Evolutionary conservation across 2,329 filamentous ascomycete genomes (phyloP).

Genomic region (Pseudocercospora musae): DNA sequence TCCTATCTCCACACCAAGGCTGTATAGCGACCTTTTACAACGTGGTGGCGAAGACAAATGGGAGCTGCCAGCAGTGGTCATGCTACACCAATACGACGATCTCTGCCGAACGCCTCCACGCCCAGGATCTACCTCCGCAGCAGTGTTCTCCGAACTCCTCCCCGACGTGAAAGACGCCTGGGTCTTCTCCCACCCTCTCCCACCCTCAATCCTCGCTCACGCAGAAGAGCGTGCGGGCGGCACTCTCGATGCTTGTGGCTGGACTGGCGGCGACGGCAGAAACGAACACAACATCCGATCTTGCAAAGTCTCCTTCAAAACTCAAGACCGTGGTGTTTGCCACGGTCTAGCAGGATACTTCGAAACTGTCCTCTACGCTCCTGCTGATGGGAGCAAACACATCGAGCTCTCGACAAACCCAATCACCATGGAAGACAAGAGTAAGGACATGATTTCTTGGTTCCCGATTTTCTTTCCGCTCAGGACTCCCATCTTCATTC

Average conservation of each 20-base stretch:
- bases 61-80: conserved; percentile 91
- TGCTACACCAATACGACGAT: conserved; percentile 85
- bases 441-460: conserved; percentile 98
- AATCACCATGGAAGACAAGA: conserved; percentile 86
- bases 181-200: conserved; percentile 77
- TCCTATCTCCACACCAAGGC: conserved; percentile 83
- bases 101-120: conserved; percentile 51
- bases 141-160: conserved; percentile 11
- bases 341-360: conserved; percentile 95
- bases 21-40: conserved; percentile 74
- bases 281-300: conserved; percentile 91
- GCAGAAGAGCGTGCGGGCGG: conserved; percentile 58
- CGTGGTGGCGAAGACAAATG: conserved; percentile 65
- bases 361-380: conserved; percentile 84
- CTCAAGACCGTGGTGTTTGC: conserved; percentile 73
- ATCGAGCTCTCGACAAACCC: conserved; percentile 92
- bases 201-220: conserved; percentile 55
- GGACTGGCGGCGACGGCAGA: conserved; percentile 70
- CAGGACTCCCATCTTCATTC: conserved; percentile 84
- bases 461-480: conserved; percentile 98
- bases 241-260: conserved; percentile 66
- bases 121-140: conserved; percentile 1
- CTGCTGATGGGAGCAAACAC: conserved; percentile 42
- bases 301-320: conserved; percentile 73
- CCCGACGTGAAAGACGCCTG: conserved; percentile 69